phyloP scores from a whole-genome alignment of 2,329 filamentous ascomycete genomes.

The Trichoderma cornu-damae region DNA sequence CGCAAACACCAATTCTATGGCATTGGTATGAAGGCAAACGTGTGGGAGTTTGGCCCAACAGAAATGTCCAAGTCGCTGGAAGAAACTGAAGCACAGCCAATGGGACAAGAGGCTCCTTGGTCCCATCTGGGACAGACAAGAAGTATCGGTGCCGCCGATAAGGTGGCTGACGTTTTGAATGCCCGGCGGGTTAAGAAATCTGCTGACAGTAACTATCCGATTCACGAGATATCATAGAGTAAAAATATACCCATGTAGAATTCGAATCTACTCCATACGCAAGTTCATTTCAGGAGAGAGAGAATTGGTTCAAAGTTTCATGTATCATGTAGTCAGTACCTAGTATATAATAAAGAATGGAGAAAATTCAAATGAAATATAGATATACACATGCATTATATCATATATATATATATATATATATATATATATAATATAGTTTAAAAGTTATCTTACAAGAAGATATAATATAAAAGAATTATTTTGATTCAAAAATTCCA shows the following conservation, averaged over 20 bases:
- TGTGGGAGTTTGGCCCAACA: conserved; percentile 79
- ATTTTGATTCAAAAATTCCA: too few species aligned
- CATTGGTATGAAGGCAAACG: conserved; percentile 98
- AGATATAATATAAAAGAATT: too few species aligned
- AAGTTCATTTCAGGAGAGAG: not conserved
- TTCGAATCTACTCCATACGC: not conserved
- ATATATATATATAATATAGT: too few species aligned
- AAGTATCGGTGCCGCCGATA: conserved; percentile 46
- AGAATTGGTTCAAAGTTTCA: too few species aligned
- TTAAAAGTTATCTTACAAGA: too few species aligned
- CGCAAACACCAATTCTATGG: conserved; percentile 90
- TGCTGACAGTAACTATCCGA: conserved; percentile 4
- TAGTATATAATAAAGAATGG: too few species aligned
- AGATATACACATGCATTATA: too few species aligned
- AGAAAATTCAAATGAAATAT: too few species aligned
- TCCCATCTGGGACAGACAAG: conserved; percentile 50
- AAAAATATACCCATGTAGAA: conserved; percentile 4
- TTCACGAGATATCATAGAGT: conserved; percentile 13
- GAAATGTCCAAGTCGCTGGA: conserved; percentile 32
- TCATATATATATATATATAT: too few species aligned
- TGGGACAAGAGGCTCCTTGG: conserved; percentile 48
- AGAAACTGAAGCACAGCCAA: conserved; percentile 19
- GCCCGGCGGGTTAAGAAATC: conserved; percentile 43
- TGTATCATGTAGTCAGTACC: too few species aligned
- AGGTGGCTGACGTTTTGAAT: conserved; percentile 54